Base-by-base conservation (phyloP, 2,329 filamentous ascomycete species). In the Aspergillus brunneoviolaceus region DNA sequence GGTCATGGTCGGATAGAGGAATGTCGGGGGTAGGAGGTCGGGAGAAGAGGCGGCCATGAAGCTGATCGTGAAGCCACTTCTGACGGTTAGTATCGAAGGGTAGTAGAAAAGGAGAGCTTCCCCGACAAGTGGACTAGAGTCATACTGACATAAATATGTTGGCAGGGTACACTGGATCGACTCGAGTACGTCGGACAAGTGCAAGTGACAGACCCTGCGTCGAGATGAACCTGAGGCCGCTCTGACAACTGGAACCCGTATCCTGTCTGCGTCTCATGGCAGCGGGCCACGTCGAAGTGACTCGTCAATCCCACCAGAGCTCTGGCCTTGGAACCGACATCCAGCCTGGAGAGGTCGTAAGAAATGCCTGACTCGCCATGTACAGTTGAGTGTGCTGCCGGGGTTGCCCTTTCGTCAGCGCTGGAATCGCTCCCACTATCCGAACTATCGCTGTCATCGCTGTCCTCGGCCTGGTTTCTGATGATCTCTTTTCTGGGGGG, bases 61-160 rank as follows among this genome's bases (percentile, higher is more conserved):
- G 70, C 60, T 77, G 74, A 60, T 79, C 76, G 50, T 76, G 67
- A 60, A 79, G 69, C 76, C 76, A 78, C 76, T 79, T 63, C 19
- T 35, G 23, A n/a, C n/a, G 16, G 48, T 65, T 48, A 65, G 63
- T 51, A 49, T 23, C 31, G 23, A 19, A 42, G 29, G 42, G 16
- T 21, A 48, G 27, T 49, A n/a, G 33, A 25, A 25, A 27, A 35
- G 49, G 39, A 35, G 52, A 49, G 31, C 7, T 33, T 33, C 23
- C 25, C 5, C 9, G 10, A 47, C 35, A 50, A 25, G 56, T 25
- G 39, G 49, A 21, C 10, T 6, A 27, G 52, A 57, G 14, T 21
- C n/a, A 23, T 27, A 72, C 76, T 73, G 62, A 78, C 76, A 65
- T 76, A 78, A 47, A 79, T 76, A 67, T 79, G 76, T 51, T 76